Percentiles rank a stretch among this genome's conserved stretches.
Evolutionary conservation across 257 asterid genomes (phyloP).

Genomic region (Orobanche coerulescens): DNA sequence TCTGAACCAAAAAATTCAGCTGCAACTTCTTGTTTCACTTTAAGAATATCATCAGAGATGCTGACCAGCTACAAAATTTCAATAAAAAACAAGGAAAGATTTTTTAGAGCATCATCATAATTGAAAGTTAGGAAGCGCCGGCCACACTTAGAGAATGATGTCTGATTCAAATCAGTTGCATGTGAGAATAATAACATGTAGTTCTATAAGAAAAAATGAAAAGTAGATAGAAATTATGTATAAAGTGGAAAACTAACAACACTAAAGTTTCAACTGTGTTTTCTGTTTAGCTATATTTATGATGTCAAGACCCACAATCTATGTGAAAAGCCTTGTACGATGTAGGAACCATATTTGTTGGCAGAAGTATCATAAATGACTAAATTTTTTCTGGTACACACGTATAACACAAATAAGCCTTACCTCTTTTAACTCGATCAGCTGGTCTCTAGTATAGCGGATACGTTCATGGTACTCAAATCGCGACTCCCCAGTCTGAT

Average conservation of each 20-base stretch:
- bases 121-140: background rate
- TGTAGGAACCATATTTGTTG: background rate
- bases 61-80: constrained; percentile 36
- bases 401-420: constrained; percentile 16
- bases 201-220: background rate
- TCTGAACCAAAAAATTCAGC: constrained; percentile 79
- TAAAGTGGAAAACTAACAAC: background rate
- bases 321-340: constrained; percentile 2
- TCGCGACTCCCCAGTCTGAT: constrained; percentile 72
- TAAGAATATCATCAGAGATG: constrained; percentile 55
- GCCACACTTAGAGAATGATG: constrained; percentile 3
- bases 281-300: background rate
- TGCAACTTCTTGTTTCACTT: constrained; percentile 68
- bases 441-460: constrained; percentile 68
- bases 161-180: background rate
- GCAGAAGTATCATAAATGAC: background rate
- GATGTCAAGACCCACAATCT: constrained; percentile 12
- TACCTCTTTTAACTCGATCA: constrained; percentile 82
- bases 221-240: background rate
- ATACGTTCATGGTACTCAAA: constrained; percentile 66
- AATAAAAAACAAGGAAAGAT: constrained; percentile 13
- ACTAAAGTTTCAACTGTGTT: background rate
- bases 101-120: background rate
- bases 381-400: background rate
- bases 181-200: background rate